phyloP scores from a whole-genome alignment of 305 asterid species.

The Fraxinus ornus region DNA sequence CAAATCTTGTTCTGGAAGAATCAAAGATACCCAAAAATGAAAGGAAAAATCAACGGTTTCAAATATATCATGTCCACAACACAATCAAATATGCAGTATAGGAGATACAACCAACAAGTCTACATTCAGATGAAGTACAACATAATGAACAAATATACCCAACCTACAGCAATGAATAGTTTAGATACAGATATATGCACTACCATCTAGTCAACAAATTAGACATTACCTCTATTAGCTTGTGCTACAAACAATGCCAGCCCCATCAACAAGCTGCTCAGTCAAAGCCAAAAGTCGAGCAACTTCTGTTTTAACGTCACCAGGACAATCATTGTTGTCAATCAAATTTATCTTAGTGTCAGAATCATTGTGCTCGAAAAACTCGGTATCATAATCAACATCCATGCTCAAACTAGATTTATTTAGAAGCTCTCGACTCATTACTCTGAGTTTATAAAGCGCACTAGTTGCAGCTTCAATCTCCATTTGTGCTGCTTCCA shows the following conservation, averaged over 20 bases:
- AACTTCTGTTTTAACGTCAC: slow-evolving; percentile 54
- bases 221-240: slow-evolving; percentile 9
- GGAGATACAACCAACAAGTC: background rate
- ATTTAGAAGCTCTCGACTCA: slow-evolving; percentile 61
- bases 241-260: slow-evolving; percentile 32
- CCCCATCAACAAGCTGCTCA: slow-evolving; percentile 61
- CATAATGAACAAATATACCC: background rate
- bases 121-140: background rate
- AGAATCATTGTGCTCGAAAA: slow-evolving; percentile 12
- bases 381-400: slow-evolving; percentile 31
- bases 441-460: slow-evolving; percentile 57
- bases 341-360: slow-evolving; percentile 19
- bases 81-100: background rate
- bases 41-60: background rate
- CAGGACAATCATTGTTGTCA: slow-evolving; percentile 24
- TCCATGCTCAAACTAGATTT: slow-evolving; percentile 38
- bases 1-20: background rate
- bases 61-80: background rate
- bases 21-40: background rate
- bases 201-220: slow-evolving; percentile 22
- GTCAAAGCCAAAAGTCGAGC: slow-evolving; percentile 63
- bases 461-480: slow-evolving; percentile 76
- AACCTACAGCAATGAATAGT: slow-evolving; percentile 25
- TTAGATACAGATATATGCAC: slow-evolving; percentile 28
- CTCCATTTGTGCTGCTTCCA: slow-evolving; percentile 76